phyloP scores from a whole-genome alignment of 345 rosid species.

The Dovyalis caffra region DNA sequence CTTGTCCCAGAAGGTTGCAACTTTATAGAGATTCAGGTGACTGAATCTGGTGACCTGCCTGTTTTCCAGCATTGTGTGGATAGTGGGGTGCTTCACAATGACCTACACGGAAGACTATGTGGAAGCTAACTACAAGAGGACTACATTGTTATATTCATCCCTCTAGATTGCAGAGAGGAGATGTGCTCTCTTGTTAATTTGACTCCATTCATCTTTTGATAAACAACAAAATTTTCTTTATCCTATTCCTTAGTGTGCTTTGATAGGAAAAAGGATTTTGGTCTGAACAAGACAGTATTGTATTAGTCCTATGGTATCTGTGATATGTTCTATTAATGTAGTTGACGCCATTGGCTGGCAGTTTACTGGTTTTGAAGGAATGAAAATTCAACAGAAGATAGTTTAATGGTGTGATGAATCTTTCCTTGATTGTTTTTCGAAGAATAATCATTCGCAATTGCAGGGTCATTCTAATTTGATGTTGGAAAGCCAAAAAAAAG shows the following conservation, averaged over 20 bases:
- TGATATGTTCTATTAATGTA: neutral
- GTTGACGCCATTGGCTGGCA: neutral
- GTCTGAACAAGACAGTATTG: neutral
- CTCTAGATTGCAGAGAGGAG: neutral
- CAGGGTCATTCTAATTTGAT: too few species aligned
- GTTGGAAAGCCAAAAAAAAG: too few species aligned
- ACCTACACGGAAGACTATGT: neutral
- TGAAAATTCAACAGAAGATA: neutral
- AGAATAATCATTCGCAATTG: neutral
- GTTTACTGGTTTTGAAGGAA: neutral
- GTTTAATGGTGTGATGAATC: neutral
- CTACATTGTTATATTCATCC: neutral
- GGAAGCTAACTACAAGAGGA: constrained; percentile 4
- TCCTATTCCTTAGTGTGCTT: neutral
- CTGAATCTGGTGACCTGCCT: neutral
- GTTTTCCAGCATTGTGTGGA: neutral
- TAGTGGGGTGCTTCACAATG: neutral
- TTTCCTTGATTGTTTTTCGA: neutral
- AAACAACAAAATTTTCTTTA: neutral
- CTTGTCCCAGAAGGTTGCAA: constrained; percentile 54
- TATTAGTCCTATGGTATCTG: neutral
- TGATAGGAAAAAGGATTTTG: neutral
- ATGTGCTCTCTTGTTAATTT: neutral
- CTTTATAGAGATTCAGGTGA: constrained; percentile 24
- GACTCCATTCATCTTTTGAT: neutral